Evolutionary conservation across 2,329 filamentous ascomycete genomes (phyloP).

Genomic region (Alternaria longipes): DNA sequence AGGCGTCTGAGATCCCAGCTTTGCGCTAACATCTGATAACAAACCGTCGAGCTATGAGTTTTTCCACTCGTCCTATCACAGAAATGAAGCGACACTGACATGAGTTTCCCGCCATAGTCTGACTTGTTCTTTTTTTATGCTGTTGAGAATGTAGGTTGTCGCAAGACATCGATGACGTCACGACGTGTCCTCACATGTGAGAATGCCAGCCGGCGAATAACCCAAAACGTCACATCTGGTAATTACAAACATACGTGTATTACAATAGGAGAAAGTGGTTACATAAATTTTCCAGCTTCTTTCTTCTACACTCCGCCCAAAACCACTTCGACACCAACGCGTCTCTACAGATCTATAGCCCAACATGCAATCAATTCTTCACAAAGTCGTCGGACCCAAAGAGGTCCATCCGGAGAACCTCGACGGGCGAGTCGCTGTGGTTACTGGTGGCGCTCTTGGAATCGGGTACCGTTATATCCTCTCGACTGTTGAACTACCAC

Average conservation of each 20-base stretch:
- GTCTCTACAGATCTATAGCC: neutral
- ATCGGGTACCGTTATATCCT: neutral
- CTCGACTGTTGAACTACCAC: neutral
- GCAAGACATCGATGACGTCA: neutral
- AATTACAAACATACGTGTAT: neutral
- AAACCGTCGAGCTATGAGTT: too few species aligned
- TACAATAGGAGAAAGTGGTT: neutral
- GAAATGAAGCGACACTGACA: too few species aligned
- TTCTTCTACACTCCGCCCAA: neutral
- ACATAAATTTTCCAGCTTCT: neutral
- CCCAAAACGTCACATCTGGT: neutral
- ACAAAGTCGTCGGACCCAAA: conserved; percentile 51
- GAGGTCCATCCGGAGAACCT: conserved; percentile 36
- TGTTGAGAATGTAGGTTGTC: too few species aligned
- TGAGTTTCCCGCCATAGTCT: too few species aligned
- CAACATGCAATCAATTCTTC: conserved; percentile 54
- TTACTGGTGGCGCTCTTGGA: neutral
- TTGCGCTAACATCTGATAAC: too few species aligned
- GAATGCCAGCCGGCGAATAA: neutral
- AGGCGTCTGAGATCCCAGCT: too few species aligned
- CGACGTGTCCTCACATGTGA: neutral
- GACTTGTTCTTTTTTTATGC: too few species aligned
- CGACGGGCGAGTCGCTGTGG: conserved; percentile 13
- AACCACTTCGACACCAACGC: neutral
- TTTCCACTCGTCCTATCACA: too few species aligned